These are phyloP conservation scores for Paecilomyces formosus DNA, from an alignment of 2,329 filamentous ascomycete species.

Conservation along the genomic window DNA sequence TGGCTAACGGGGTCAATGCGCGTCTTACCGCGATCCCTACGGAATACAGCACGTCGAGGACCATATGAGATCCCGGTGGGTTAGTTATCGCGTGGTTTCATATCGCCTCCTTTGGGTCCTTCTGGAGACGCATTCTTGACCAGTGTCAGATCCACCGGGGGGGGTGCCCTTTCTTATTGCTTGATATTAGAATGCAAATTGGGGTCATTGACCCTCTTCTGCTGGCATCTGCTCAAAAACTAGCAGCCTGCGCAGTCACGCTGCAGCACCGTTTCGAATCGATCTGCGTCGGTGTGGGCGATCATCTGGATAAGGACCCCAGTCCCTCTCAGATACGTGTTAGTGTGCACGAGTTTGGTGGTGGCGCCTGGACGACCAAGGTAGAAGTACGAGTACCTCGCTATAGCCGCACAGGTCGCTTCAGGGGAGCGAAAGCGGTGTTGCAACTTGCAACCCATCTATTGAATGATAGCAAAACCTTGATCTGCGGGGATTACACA, in stretches of 20 bases:
- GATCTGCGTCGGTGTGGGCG: neutral
- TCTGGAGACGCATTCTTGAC: neutral
- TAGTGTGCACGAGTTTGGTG: neutral
- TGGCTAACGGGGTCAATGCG: neutral
- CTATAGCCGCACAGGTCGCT: neutral
- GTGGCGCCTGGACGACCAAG: neutral
- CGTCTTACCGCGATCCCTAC: neutral
- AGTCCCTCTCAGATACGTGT: neutral
- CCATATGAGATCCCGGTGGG: neutral
- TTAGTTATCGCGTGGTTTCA: neutral
- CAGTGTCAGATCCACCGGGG: neutral
- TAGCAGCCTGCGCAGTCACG: neutral
- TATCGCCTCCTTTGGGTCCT: neutral
- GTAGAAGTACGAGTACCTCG: neutral
- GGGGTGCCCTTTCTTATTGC: neutral
- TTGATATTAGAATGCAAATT: neutral
- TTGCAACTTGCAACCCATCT: neutral
- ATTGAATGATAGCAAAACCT: neutral
- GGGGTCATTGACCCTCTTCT: neutral
- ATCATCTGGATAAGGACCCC: neutral
- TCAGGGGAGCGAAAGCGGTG: neutral
- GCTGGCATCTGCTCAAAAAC: neutral
- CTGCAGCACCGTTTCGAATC: neutral
- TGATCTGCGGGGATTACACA: neutral
- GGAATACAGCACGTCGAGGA: neutral